Base-by-base conservation (phyloP, 495 filamentous ascomycete genomes). In the Podospora fimiseda region DNA sequence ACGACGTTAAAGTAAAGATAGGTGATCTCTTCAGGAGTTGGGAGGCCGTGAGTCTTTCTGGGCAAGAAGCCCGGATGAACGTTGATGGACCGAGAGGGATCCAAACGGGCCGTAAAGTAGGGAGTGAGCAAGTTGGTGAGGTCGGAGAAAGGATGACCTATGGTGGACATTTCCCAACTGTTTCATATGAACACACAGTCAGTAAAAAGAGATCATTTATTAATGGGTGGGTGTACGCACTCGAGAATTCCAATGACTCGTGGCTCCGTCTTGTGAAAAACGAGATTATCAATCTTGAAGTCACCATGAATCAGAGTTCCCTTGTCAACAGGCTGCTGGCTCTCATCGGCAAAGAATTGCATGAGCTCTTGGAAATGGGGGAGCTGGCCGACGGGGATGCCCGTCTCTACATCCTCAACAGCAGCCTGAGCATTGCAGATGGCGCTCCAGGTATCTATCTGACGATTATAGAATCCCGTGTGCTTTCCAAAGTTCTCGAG, bases 231-330 rank as follows among this genome's bases (percentile, higher is more conserved):
- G 38, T 8, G 8, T 30, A 73, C 82, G 70, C 63, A 86, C 79
- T 98, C 93, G 6, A 97, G 71, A 44, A 97, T 89, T 5, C 91
- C 93, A 70, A 96, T 91, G 9, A 97, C 91, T 43, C 83, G 69
- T 11, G 93, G 81, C 69, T 94, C 89, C 0, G 83, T 90, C 70
- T 86, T 83, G 69, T 95, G 89, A 66, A 92, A 98, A 41, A 98
- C 86, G 52, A 97, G 71, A 60, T 98, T 98, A 67, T 98, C 93
- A 62, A 98, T 92, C 72, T 98, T 98, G 74, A 92, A 98, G 61
- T 98, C 93, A 21, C 93, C 93, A 61, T 98, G 93, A 21, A 98
- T 83, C 18, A 96, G 74, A 2, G 83, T 85, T 19, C 80, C 83
- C 39, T 87, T 75, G 60, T 96, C 91, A 24, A 74, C 76, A 2